These are phyloP conservation scores for Apiosordaria backusii DNA, from an alignment of 495 filamentous ascomycete genomes.

Conservation along the genomic window DNA sequence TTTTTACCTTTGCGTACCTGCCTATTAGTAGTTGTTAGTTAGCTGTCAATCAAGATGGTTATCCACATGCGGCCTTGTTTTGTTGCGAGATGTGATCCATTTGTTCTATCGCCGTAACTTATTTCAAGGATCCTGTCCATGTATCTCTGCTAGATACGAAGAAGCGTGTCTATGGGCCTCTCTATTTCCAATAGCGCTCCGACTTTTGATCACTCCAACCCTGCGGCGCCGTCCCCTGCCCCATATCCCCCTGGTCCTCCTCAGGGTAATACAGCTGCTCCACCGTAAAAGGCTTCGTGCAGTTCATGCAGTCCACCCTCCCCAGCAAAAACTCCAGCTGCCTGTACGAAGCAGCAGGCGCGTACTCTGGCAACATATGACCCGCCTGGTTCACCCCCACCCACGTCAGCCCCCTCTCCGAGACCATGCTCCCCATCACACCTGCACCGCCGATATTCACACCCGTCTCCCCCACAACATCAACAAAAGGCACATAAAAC, in stretches of 20 bases:
- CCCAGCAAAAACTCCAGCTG: constrained; percentile 68
- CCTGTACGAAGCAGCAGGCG: constrained; percentile 60
- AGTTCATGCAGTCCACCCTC: constrained; percentile 45
- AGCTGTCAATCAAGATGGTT: background rate
- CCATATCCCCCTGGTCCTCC: constrained; percentile 26
- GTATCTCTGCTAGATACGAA: too few relatives aligned
- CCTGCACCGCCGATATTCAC: constrained; percentile 49
- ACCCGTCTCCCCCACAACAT: constrained; percentile 28
- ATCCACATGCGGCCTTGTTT: background rate
- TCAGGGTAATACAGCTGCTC: constrained; percentile 10
- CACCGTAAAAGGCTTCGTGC: constrained; percentile 32
- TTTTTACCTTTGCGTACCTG: background rate
- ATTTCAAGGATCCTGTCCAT: too few relatives aligned
- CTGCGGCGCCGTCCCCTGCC: constrained; percentile 31
- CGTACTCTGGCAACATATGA: constrained; percentile 64
- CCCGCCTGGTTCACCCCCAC: constrained; percentile 56
- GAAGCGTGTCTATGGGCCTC: background rate
- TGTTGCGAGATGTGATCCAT: background rate
- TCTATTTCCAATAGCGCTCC: background rate
- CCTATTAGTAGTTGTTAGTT: background rate
- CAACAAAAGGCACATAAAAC: constrained; percentile 64
- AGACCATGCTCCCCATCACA: constrained; percentile 57
- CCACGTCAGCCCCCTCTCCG: constrained; percentile 68
- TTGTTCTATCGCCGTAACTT: background rate
- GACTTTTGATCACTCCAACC: constrained; percentile 25